Evolutionary conservation across 495 filamentous ascomycete genomes (phyloP).

Genomic region (Lindgomyces ingoldianus): DNA sequence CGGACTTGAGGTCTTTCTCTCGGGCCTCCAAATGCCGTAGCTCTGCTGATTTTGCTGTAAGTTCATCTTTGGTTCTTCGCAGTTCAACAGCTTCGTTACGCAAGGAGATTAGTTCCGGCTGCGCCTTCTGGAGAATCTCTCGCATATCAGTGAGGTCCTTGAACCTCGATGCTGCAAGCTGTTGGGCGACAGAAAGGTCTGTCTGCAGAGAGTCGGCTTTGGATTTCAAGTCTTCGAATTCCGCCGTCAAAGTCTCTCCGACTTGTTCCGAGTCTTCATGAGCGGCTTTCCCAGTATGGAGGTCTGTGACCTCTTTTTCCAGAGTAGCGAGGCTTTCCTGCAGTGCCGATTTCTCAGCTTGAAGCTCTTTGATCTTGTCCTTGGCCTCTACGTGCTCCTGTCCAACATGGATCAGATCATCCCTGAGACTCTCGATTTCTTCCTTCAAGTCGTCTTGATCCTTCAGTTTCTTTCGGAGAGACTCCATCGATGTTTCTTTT

Average conservation of each 20-base stretch:
- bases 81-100: constrained; percentile 73
- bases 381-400: constrained; percentile 82
- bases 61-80: constrained; percentile 68
- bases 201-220: constrained; percentile 71
- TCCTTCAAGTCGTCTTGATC: constrained; percentile 79
- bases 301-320: constrained; percentile 61
- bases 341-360: constrained; percentile 56
- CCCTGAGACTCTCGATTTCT: constrained; percentile 80
- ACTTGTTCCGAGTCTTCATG: constrained; percentile 58
- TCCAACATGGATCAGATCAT: constrained; percentile 73
- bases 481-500: constrained; percentile 71
- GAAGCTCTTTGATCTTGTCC: constrained; percentile 69
- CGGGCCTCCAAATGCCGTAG: constrained; percentile 72
- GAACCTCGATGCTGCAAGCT: constrained; percentile 81
- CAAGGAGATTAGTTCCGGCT: constrained; percentile 78
- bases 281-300: constrained; percentile 52
- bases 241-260: constrained; percentile 61
- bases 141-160: constrained; percentile 81
- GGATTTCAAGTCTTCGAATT: constrained; percentile 73
- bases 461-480: constrained; percentile 64
- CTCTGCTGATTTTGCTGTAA: constrained; percentile 66
- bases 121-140: constrained; percentile 76
- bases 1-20: constrained; percentile 76
- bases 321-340: constrained; percentile 46
- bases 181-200: constrained; percentile 81